Conservation (phyloP, 495 filamentous ascomycete genomes). For the Podospora pseudopauciseta region DNA sequence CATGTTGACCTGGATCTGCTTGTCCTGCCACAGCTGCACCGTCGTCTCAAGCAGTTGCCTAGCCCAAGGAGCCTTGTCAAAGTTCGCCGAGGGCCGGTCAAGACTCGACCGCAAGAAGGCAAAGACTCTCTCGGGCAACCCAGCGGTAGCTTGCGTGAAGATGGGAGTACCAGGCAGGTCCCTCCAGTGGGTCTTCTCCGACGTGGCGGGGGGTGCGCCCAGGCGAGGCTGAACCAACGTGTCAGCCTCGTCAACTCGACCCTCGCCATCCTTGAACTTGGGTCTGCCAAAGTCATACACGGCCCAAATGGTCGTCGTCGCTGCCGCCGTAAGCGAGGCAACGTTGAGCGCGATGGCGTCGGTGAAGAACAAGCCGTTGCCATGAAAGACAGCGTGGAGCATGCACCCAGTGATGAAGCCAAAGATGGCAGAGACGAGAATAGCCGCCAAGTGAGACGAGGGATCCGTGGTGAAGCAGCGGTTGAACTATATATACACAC, state of each 20-base stretch:
- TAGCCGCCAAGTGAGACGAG: conserved; percentile 21
- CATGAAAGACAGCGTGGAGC: conserved; percentile 13
- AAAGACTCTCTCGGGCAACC: neutral
- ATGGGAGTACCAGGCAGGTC: conserved; percentile 6
- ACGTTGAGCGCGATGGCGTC: conserved; percentile 22
- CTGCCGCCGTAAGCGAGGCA: conserved; percentile 17
- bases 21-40: conserved; percentile 13
- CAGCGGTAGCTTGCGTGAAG: neutral
- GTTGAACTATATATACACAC: conserved; percentile 23
- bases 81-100: neutral
- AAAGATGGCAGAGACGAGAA: conserved; percentile 22
- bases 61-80: conserved; percentile 2
- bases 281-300: conserved; percentile 14
- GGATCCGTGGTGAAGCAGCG: conserved; percentile 31
- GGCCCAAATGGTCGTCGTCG: conserved; percentile 23
- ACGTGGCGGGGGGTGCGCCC: neutral
- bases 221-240: conserved; percentile 10
- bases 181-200: neutral
- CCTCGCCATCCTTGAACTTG: neutral
- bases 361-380: conserved; percentile 9
- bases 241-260: neutral
- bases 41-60: conserved; percentile 10
- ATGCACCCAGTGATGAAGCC: conserved; percentile 26
- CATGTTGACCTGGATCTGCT: conserved; percentile 12
- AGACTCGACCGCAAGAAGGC: conserved; percentile 11